Evolutionary conservation across 768 basidiomycete genomes (phyloP).

Genomic region (Podaxis sp.): DNA sequence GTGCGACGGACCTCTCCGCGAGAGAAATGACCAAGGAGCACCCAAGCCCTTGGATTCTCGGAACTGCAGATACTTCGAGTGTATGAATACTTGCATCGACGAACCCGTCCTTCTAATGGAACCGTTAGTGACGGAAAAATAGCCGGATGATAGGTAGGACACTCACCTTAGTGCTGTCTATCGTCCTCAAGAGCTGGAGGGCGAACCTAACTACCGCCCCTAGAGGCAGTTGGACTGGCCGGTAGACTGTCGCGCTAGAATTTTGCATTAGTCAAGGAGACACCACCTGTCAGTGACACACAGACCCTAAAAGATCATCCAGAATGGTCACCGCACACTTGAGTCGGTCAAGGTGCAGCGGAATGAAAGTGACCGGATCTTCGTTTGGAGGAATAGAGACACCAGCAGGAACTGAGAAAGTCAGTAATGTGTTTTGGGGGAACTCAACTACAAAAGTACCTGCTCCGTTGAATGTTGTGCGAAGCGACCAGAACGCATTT

Average conservation of each 20-base stretch:
- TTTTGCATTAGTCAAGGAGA: not conserved
- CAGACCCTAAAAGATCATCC: conserved; percentile 48
- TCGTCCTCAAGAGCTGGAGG: conserved; percentile 39
- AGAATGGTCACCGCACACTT: conserved; percentile 47
- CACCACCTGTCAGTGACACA: not conserved
- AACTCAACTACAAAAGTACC: conserved; percentile 26
- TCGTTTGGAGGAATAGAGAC: conserved; percentile 18
- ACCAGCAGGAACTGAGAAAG: conserved; percentile 2
- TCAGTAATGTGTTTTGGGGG: not conserved
- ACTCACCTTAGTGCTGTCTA: conserved; percentile 25
- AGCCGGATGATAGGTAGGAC: not conserved
- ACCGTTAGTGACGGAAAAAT: conserved; percentile 8
- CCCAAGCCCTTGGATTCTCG: conserved; percentile 48
- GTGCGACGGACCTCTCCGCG: conserved; percentile 39
- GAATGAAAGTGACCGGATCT: conserved; percentile 46
- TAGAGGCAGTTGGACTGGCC: conserved; percentile 68
- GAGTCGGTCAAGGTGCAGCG: conserved; percentile 60
- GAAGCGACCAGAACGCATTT: conserved; percentile 51
- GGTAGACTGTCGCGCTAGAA: conserved; percentile 47
- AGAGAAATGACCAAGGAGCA: conserved; percentile 48
- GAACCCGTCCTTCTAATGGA: conserved; percentile 39
- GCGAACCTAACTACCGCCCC: conserved; percentile 55
- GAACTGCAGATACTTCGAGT: conserved; percentile 51
- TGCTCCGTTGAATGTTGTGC: conserved; percentile 53
- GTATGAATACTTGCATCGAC: conserved; percentile 46